Evolutionary conservation across 768 basidiomycete genomes (phyloP), one percentile per base, ranked within the genome.

Genomic region (Sutorius australiensis): DNA sequence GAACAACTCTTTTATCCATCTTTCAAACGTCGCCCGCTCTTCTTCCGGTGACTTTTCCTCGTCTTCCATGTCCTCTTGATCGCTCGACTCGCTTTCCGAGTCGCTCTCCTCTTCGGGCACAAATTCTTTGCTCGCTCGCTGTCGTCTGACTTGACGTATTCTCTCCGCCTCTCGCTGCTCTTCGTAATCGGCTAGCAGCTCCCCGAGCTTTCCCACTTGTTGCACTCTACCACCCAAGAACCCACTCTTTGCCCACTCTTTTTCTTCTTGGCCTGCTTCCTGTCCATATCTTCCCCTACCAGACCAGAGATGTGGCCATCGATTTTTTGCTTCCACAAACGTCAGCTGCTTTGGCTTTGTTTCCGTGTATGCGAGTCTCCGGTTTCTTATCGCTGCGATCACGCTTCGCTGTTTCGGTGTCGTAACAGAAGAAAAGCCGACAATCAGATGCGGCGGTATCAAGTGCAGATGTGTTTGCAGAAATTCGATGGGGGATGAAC

Each of bases 121-220:
- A 54, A 83, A 80, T 5, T 75, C 78, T 12, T 77, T 36, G 70
- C 66, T 27, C 9, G 57, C 58, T 39, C 67, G 72, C 46, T 72
- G 66, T 37, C 77, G 73, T 53, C 82, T 75, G 17, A 80, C 54
- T 16, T 57, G 62, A 49, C 84, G 74, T 17, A 80, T 68, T 24
- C 83, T 75, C 61, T 89, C 84, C 0, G 80, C 82, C 65, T 83
- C 84, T 54, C 91, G 76, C 64, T 89, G 89, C 60, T 88, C 89
- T 61, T 91, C 89, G 61, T 88, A 91, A 6, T 76, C 81, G 4
- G 80, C 82, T 9, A 93, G 70, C 9, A 93, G 71, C 6, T 64
- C 65, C 2, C 82, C 89, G 16, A 91, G 68, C 57, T 87, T 88
- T 34, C 88, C 88, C 11, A 92, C 79, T 54, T 84, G 80, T 57